Evolutionary conservation across 352 stramenopile species (phyloP).

Genomic region (Globisporangium cederbergense): DNA sequence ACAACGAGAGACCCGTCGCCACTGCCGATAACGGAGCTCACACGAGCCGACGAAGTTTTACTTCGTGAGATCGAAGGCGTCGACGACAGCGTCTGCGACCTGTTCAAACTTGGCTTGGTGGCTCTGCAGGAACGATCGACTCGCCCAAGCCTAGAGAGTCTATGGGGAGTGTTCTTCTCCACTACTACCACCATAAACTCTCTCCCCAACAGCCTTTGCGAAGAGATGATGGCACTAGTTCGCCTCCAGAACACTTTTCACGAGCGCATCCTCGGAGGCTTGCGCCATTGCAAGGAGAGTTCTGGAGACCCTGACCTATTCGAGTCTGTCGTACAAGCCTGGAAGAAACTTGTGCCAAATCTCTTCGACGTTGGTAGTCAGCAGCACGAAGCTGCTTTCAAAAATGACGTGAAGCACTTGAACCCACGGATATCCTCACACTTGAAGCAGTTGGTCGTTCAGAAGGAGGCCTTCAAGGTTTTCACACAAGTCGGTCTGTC

Average conservation of each 20-base stretch:
- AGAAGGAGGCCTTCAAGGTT: neutral
- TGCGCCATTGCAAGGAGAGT: constrained; percentile 7
- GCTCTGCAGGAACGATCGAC: neutral
- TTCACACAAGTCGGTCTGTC: neutral
- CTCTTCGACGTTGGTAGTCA: neutral
- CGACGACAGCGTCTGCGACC: neutral
- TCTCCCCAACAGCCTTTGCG: neutral
- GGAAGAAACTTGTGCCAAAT: neutral
- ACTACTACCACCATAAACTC: neutral
- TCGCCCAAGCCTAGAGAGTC: neutral
- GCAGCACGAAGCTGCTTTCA: neutral
- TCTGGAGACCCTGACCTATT: neutral
- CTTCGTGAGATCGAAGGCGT: neutral
- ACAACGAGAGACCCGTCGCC: neutral
- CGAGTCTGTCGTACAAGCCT: neutral
- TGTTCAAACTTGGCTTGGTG: constrained; percentile 1
- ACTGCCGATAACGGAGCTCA: neutral
- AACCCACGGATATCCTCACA: neutral
- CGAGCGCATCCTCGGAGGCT: neutral
- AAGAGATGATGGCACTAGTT: constrained; percentile 4
- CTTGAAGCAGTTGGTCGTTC: neutral
- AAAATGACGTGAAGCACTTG: neutral
- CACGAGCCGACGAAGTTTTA: neutral
- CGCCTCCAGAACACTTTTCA: constrained; percentile 7
- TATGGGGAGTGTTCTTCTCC: neutral